Evolutionary conservation across 139 green algal species (phyloP), one percentile per base, ranked within the genome.

Genomic region (Chlamydomonas asymmetrica): DNA sequence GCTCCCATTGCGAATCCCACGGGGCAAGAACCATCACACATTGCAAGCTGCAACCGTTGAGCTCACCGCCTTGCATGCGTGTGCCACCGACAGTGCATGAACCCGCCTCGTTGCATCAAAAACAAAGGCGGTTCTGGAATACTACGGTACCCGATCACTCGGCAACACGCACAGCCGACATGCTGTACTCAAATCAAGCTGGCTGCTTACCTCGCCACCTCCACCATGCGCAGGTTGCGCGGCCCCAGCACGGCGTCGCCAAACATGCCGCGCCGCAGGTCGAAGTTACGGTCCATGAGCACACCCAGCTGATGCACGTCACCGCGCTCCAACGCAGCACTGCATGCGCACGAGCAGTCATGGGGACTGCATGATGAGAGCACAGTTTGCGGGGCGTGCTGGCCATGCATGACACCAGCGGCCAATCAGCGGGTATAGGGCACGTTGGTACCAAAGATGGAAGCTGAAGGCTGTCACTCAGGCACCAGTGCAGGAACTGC

Each of bases 211-310:
- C 80, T 76, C 25, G 91, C 91, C 0, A 85, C 48, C 31, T 78
- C 45, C 0, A 97, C 75, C 94, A 98, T 98, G 0, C 62, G 27
- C 32, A 97, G 40, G 82, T 95, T 97, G 4, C 57, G 22, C 1
- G 73, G 73, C 0, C 94, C 92, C 37, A 98, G 74, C 34, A 84
- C 78, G 56, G 50, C 54, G 22, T 76, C 78, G 1, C 71, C 71
- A 31, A 79, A 84, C 43, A 84, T 75, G 39, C n/a, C 10, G 39
- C 74, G 57, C 45, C 84, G 57, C 63, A 94, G 56, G 39, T 88
- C 63, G 69, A 95, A 93, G 74, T 97, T 97, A 0, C 16, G 25
- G 54, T 88, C 74, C 86, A 97, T 96, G 0, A 92, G n/a, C n/a
- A n/a, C n/a, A n/a, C n/a, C n/a, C n/a, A 97, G 74, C 62, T 35